These are phyloP conservation scores for Penicillium lividum DNA, from an alignment of 495 filamentous ascomycete species.

Conservation along the genomic window DNA sequence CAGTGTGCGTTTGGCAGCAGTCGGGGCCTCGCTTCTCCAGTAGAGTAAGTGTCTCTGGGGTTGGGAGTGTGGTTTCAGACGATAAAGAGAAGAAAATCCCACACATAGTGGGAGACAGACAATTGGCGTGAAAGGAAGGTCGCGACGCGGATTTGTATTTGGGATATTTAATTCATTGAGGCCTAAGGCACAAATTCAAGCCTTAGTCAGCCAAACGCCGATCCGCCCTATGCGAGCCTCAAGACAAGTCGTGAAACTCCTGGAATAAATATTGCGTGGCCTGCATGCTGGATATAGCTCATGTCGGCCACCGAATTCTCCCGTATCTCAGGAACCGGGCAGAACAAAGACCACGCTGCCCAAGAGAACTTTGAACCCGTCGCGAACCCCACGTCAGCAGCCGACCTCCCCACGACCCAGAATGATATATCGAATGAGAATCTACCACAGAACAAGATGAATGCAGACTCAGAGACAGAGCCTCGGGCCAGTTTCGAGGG, in stretches of 20 bases:
- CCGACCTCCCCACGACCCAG: conserved; percentile 24
- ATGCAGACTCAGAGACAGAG: conserved; percentile 10
- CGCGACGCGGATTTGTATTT: conserved; percentile 2
- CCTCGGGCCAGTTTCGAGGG: conserved; percentile 6
- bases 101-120: conserved; percentile 51
- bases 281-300: conserved; percentile 37
- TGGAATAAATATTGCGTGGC: conserved; percentile 52
- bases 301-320: conserved; percentile 42
- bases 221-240: conserved; percentile 32
- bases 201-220: conserved; percentile 25
- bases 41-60: conserved; percentile 40
- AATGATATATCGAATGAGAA: conserved; percentile 23
- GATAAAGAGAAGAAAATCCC: conserved; percentile 63
- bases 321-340: conserved; percentile 27
- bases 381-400: conserved; percentile 14
- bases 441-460: conserved; percentile 20
- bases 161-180: conserved; percentile 13
- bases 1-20: conserved; percentile 38
- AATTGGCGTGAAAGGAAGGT: background rate
- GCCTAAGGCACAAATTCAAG: conserved; percentile 23
- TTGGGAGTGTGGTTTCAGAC: conserved; percentile 32
- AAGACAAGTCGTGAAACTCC: conserved; percentile 14
- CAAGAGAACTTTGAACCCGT: conserved; percentile 8
- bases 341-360: conserved; percentile 28
- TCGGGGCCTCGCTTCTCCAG: conserved; percentile 60